Base-by-base conservation (phyloP, 805 yeast species). In the Nakazawaea siamensis region DNA sequence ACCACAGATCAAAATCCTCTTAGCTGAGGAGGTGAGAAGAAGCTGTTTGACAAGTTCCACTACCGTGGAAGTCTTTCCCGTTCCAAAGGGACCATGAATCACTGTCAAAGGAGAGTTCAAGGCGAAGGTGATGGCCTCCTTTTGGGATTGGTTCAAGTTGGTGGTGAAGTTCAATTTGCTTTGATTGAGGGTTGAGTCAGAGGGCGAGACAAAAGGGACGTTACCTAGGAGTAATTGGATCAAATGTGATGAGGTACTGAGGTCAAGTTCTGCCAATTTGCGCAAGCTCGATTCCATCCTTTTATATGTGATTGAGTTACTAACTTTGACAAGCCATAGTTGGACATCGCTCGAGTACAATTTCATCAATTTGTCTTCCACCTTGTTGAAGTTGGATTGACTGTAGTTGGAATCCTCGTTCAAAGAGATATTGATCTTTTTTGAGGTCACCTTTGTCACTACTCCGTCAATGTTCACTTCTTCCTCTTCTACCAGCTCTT, bases 51-150 rank as follows among this genome's bases (percentile, higher is more conserved):
- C 77, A 6, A 84, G 59, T 48, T 90, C 97, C 8, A 88, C 76
- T 5, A 90, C 47, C 0, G 97, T 88, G 43, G 79, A 80, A 0
- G 97, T 90, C 50, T 80, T 80, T 9, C 90, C 90, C 0, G 90
- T 80, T 3, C 90, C 90, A 1, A 88, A 88, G 1, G 90, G 90
- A 0, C 90, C 90, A 49, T 81, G 90, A 5, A 81, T 68, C 7
- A 81, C 69, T 3, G 70, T 51, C 13, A 72, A 27, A 54, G 66
- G 55, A 12, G 76, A 70, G 40, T 76, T 73, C 12, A 86, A 34
- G 1, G 94, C 68, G 54, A 81, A 81, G 10, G 61, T 55, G 7
- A 88, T 76, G 0, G 97, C 96, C 3, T 63, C 51, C 31, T 65
- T 66, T 50, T 90, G 98, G 0, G 95, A 80, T 0, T 57, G 60